phyloP scores from a whole-genome alignment of 2,329 filamentous ascomycete genomes.

The Myriosclerotinia scirpicola region DNA sequence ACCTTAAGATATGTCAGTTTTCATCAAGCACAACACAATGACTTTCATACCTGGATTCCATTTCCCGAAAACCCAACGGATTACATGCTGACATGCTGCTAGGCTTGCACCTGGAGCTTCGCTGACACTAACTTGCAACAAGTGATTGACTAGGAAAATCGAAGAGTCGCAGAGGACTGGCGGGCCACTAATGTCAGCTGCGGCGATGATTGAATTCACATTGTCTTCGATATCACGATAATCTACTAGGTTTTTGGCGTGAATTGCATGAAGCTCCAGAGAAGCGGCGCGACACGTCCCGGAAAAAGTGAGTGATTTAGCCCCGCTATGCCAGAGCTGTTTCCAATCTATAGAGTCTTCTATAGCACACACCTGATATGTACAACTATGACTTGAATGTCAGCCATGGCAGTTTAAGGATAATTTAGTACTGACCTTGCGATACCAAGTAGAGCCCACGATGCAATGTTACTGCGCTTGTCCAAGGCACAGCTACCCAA shows the following conservation, averaged over 20 bases:
- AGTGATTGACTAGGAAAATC: slow-evolving; percentile 66
- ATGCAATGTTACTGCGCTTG: slow-evolving; percentile 65
- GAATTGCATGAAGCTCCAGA: slow-evolving; percentile 66
- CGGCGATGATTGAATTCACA: slow-evolving; percentile 69
- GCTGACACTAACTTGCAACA: slow-evolving; percentile 65
- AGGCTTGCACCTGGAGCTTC: slow-evolving; percentile 68
- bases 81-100: slow-evolving; percentile 66
- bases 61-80: slow-evolving; percentile 77
- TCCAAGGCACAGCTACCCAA: slow-evolving; percentile 63
- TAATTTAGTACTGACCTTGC: slow-evolving; percentile 60
- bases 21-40: background rate
- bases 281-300: slow-evolving; percentile 72
- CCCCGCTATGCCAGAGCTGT: slow-evolving; percentile 72
- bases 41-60: slow-evolving; percentile 75
- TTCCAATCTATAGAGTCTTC: slow-evolving; percentile 57
- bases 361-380: slow-evolving; percentile 46
- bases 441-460: slow-evolving; percentile 84
- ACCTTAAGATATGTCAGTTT: slow-evolving; percentile 45
- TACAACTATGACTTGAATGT: slow-evolving; percentile 45
- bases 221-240: slow-evolving; percentile 68
- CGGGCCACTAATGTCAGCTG: slow-evolving; percentile 80
- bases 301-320: slow-evolving; percentile 67
- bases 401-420: slow-evolving; percentile 6
- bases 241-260: slow-evolving; percentile 64
- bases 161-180: slow-evolving; percentile 77